Conservation (phyloP, 257 asterid species). For the Cruciata laevipes region DNA sequence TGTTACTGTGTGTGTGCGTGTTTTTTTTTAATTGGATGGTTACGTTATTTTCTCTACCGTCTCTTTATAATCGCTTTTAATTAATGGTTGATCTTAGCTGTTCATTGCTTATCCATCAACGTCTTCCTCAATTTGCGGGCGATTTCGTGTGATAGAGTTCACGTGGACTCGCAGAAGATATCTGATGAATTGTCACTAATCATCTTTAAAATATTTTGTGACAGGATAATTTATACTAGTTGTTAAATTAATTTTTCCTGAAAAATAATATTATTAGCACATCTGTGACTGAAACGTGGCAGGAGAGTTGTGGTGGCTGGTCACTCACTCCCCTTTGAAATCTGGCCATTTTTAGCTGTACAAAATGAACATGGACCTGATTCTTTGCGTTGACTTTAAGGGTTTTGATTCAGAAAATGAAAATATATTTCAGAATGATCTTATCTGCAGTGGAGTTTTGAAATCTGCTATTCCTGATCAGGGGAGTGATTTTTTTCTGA, state of each 20-base stretch:
- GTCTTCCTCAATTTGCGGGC: conserved; percentile 7
- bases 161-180: not conserved
- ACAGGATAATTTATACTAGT: not conserved
- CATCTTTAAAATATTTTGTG: not conserved
- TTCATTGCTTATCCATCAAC: not conserved
- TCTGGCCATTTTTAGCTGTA: not conserved
- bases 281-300: conserved; percentile 7
- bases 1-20: not conserved
- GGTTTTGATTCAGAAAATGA: not conserved
- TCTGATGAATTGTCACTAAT: not conserved
- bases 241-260: not conserved
- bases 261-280: not conserved
- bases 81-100: not conserved
- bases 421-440: not conserved
- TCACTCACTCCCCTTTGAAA: not conserved
- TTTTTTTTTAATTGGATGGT: not conserved
- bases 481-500: too few species aligned
- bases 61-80: not conserved
- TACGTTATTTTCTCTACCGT: not conserved
- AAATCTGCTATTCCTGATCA: too few species aligned
- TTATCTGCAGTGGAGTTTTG: too few species aligned
- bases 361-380: not conserved
- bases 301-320: conserved; percentile 2
- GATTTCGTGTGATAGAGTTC: not conserved
- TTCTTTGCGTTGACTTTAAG: not conserved